Conservation (phyloP, 768 basidiomycete genomes). For the Pulveroboletus frians region DNA sequence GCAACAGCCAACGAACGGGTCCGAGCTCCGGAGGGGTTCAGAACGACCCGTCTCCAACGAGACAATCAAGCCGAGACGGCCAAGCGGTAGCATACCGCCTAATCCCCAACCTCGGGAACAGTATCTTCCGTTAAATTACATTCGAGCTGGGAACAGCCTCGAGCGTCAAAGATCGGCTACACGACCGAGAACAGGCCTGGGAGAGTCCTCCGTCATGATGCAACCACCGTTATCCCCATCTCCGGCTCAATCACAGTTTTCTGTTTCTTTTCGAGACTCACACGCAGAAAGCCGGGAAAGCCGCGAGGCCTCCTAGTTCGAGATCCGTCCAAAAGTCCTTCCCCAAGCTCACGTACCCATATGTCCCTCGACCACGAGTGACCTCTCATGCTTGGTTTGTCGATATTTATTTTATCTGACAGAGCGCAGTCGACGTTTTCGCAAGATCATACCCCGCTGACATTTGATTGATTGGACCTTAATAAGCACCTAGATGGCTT, state of each 20-base stretch:
- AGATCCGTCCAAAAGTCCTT: conserved; percentile 46
- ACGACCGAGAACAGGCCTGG: conserved; percentile 16
- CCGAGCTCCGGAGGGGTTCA: conserved; percentile 35
- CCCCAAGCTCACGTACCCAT: conserved; percentile 51
- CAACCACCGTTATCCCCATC: conserved; percentile 23
- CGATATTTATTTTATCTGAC: conserved; percentile 10
- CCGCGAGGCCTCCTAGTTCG: conserved; percentile 63
- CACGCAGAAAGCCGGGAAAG: conserved; percentile 41
- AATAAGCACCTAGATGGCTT: conserved; percentile 5
- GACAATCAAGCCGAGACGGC: conserved; percentile 38
- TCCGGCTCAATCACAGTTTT: conserved; percentile 25
- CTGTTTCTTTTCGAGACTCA: conserved; percentile 21
- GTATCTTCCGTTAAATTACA: conserved; percentile 34
- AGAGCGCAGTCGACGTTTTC: conserved; percentile 10
- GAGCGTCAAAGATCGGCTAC: conserved; percentile 23
- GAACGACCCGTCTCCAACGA: conserved; percentile 35
- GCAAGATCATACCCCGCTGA: conserved; percentile 11
- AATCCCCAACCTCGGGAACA: conserved; percentile 59
- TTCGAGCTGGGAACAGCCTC: conserved; percentile 30
- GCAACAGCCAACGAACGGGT: conserved; percentile 24
- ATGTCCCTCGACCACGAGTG: conserved; percentile 44
- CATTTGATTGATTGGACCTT: conserved; percentile 8
- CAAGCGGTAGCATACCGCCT: conserved; percentile 50
- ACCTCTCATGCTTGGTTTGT: conserved; percentile 13
- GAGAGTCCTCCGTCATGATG: conserved; percentile 12